Conservation (phyloP, 257 asterid genomes). For the Petrea volubilis region DNA sequence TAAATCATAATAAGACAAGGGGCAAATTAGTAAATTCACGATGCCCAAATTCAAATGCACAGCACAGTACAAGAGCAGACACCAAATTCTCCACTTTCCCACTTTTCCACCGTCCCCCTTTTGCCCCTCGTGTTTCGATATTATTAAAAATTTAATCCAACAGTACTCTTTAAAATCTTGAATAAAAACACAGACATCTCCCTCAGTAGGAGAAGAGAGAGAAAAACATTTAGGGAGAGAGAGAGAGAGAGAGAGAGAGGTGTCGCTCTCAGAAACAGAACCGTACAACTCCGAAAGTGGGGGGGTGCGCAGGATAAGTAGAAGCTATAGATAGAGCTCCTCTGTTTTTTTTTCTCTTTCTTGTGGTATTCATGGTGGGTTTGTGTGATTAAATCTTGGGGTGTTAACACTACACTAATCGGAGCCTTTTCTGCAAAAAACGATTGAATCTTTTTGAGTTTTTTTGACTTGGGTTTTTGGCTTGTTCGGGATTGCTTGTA, state of each 20-base stretch:
- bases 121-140: constrained; percentile 37
- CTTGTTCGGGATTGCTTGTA: constrained; percentile 4
- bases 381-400: constrained; percentile 20
- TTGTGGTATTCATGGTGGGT: constrained; percentile 15
- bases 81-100: constrained; percentile 25
- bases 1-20: constrained; percentile 14
- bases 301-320: constrained; percentile 43
- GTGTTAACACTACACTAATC: background rate
- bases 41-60: constrained; percentile 16
- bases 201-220: too few relatives aligned
- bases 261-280: constrained; percentile 28
- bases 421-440: constrained; percentile 11
- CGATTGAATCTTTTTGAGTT: constrained; percentile 20
- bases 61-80: constrained; percentile 27
- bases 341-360: background rate
- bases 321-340: background rate
- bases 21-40: constrained; percentile 14
- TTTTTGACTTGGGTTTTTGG: constrained; percentile 19
- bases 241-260: constrained; percentile 16
- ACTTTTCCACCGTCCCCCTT: constrained; percentile 32
- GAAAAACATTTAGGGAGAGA: too few relatives aligned
- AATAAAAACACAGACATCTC: constrained; percentile 31
- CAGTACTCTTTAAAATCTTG: constrained; percentile 18
- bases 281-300: constrained; percentile 14
- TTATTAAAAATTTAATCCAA: background rate